phyloP scores from a whole-genome alignment of 2,329 filamentous ascomycete genomes.

The Coniochaeta hoffmannii region DNA sequence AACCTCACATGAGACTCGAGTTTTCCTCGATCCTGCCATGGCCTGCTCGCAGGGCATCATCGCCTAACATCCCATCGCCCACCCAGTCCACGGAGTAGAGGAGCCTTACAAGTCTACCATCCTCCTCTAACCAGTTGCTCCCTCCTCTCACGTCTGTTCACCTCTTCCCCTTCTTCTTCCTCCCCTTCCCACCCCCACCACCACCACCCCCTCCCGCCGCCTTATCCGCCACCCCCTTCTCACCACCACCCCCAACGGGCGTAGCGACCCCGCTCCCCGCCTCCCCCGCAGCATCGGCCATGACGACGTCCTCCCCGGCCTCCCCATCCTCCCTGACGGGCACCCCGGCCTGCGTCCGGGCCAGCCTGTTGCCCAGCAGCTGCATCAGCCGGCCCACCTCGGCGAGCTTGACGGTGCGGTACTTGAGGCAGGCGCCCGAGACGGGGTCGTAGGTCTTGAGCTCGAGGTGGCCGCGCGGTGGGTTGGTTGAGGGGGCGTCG shows the following conservation, averaged over 20 bases:
- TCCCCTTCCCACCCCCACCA: constrained; percentile 45
- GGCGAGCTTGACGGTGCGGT: constrained; percentile 81
- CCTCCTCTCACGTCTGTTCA: too few species aligned
- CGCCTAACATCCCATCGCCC: too few species aligned
- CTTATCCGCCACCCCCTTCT: constrained; percentile 20
- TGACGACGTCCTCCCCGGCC: constrained; percentile 28
- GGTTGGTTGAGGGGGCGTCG: constrained; percentile 21
- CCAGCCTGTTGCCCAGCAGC: constrained; percentile 57
- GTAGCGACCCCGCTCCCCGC: constrained; percentile 23
- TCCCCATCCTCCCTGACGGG: constrained; percentile 27
- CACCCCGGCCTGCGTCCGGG: constrained; percentile 58
- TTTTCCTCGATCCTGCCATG: too few species aligned
- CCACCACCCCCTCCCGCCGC: constrained; percentile 12
- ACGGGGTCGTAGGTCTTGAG: constrained; percentile 85
- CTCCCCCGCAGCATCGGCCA: constrained; percentile 30
- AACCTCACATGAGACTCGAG: too few species aligned
- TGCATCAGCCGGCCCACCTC: constrained; percentile 81
- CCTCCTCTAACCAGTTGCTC: too few species aligned
- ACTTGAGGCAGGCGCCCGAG: constrained; percentile 79
- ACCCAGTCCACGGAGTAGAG: too few species aligned
- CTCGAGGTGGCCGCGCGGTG: constrained; percentile 62
- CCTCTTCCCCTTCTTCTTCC: constrained; percentile 68
- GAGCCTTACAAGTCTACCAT: too few species aligned
- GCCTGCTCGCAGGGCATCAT: too few species aligned
- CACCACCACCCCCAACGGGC: constrained; percentile 18